Base-by-base conservation (phyloP, 345 rosid species). In the Dovyalis caffra region DNA sequence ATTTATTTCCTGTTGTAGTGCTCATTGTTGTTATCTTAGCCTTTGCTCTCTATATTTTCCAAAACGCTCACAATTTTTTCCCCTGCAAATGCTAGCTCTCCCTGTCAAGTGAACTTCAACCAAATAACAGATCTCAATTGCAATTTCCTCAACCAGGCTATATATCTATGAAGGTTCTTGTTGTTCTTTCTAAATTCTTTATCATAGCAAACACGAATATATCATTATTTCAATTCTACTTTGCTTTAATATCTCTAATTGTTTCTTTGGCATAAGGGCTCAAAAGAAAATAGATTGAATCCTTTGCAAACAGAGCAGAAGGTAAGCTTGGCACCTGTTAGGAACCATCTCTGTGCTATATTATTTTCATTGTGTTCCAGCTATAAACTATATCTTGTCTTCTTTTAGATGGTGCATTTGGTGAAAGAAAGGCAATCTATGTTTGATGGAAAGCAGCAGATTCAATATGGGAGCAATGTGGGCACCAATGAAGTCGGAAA, bases 271-370 rank as follows among this genome's bases (percentile, higher is more conserved):
- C 81, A 75, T 60, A 84, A 95, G 99, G 93, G 88, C 85, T 85
- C 89, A 83, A 95, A 95, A 88, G 99, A 95, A 87, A 95, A 92
- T 72, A 89, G 90, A 90, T 68, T 72, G 78, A 83, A 84, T 74
- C 20, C 81, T 73, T 78, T 90, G 78, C 92, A 77, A 83, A 85
- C 81, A 83, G 89, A 83, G 69, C 77, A 85, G 77, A 88, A 88
- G 93, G 93, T 90, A 83, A 80, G 84, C 79, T 33, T 60, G 10
- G 23, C 57, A 70, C 23, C 68, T 43, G 63, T 5, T 5, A 5
- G 5, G 0, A 43, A 57, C 40, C 25, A 5, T 49, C 9, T 4
- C 18, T 33, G 33, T n/a, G 12, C 37, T 3, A 9, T n/a, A 5
- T 66, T 25, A 20, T 5, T n/a, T 25, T n/a, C 69, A 3, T 34